Base-by-base conservation (phyloP, 306 rosid genomes). In the Elaeagnus macrophylla region DNA sequence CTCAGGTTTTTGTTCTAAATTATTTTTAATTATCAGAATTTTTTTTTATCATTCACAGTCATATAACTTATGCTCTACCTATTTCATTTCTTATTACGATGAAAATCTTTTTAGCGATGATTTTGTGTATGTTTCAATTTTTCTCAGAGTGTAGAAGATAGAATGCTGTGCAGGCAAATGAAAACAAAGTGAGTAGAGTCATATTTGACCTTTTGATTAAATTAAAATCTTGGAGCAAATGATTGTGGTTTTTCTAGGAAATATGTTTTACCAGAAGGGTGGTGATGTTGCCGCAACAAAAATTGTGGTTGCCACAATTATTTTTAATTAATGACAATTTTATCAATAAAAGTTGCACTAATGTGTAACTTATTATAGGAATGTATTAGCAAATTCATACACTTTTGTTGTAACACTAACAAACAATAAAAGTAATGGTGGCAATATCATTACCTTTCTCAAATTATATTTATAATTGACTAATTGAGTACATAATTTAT, bases 91-190 rank as follows among this genome's bases (percentile, higher is more conserved):
- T 39, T 19, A 18, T 32, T 19, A 10, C 6, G 3, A 13, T 53
- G 55, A 43, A 36, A 25, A 37, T 58, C 37, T 38, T 12, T 37
- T 53, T 9, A 56, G 44, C 64, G 54, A 58, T 75, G 67, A 61
- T 55, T 64, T 51, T 35, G 6, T 37, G 54, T 44, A 37, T 16
- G 11, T 60, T 71, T 67, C 37, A 8, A 58, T 46, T 67, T 53
- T 69, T 66, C 49, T 67, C 78, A 93, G 99, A 60, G 72, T 51
- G 96, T 87, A 85, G 94, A 82, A 72, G 96, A 93, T 83, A 81
- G 99, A 60, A 54, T 72, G 73, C 79, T 32, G 58, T 32, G 58
- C 96, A 84, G 72, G 75, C 66, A 8, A 60, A 71, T 38, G 87
- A 75, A 51, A 75, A 62, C 48, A 74, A 46, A 78, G 97, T 84